Conservation (phyloP, 2,329 filamentous ascomycete species). For the Pestalotiopsis fici region DNA sequence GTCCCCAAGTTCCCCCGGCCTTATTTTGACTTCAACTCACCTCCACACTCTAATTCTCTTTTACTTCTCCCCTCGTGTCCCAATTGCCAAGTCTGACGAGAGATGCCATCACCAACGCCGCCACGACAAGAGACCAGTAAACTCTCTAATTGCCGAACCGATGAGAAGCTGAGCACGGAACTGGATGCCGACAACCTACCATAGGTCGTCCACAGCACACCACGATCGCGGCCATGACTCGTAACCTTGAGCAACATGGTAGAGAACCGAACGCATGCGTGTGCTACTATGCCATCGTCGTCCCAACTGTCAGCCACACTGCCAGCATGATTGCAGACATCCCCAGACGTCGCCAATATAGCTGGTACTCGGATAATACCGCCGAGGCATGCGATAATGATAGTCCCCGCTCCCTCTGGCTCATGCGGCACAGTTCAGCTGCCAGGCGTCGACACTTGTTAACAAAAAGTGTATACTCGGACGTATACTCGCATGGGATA, state of each 20-base stretch:
- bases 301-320: background rate
- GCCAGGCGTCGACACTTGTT: background rate
- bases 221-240: background rate
- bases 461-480: background rate
- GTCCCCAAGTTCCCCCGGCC: background rate
- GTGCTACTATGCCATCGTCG: background rate
- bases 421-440: background rate
- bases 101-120: background rate
- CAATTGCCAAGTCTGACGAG: background rate
- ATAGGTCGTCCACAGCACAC: background rate
- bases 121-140: background rate
- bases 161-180: background rate
- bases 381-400: background rate
- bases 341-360: background rate
- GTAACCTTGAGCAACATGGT: background rate
- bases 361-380: background rate
- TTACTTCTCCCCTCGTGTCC: background rate
- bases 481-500: background rate
- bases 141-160: background rate
- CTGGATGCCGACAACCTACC: background rate
- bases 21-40: slow-evolving; percentile 8
- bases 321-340: background rate
- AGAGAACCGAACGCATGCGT: background rate
- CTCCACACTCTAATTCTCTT: background rate
- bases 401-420: background rate